Base-by-base conservation (phyloP, 306 rosid genomes). In the Malus orientalis region DNA sequence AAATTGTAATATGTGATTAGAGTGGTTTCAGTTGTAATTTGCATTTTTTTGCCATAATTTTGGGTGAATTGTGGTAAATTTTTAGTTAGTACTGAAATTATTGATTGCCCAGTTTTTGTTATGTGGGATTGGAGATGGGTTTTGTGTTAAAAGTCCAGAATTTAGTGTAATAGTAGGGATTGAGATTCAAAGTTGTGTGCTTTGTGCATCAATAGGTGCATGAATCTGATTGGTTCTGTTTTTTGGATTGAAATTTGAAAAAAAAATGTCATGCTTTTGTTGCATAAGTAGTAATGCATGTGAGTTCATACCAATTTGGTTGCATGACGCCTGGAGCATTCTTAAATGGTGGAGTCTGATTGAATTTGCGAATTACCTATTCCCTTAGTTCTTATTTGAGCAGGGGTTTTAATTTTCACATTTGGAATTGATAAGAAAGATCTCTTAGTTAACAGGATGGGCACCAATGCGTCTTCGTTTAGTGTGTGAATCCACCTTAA, bases 81-180 rank as follows among this genome's bases (percentile, higher is more conserved):
- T 77, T 59, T 33, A 51, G 36, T 70, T 51, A 32, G 4, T 13
- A 69, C 47, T 22, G 60, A 72, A 59, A 69, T 87, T 32, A 30
- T 85, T 44, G 78, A 60, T 49, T 81, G 60, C 88, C 84, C 85
- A 40, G 9, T 77, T 76, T 58, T 71, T 1, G 68, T 69, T 44
- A 3, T 78, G 79, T 73, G 74, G 36, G 78, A 86, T 86, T 81
- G 54, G 76, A 45, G 68, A 70, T 76, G 67, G 80, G 33, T 85
- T 78, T 49, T 67, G 67, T 65, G 53, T 78, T 73, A 20, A 65
- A 60, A 42, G 29, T 61, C 30, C 5, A 25, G 54, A 70, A 71
- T 78, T 81, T 30, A 58, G 47, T 70, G 5, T 10, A 25, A 38
- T 59, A 75, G 79, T 82, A 51, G 85, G 89, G 22, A 67, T 15